Conservation (phyloP, 2,329 filamentous ascomycete genomes). For the Verticillium nonalfalfae region DNA sequence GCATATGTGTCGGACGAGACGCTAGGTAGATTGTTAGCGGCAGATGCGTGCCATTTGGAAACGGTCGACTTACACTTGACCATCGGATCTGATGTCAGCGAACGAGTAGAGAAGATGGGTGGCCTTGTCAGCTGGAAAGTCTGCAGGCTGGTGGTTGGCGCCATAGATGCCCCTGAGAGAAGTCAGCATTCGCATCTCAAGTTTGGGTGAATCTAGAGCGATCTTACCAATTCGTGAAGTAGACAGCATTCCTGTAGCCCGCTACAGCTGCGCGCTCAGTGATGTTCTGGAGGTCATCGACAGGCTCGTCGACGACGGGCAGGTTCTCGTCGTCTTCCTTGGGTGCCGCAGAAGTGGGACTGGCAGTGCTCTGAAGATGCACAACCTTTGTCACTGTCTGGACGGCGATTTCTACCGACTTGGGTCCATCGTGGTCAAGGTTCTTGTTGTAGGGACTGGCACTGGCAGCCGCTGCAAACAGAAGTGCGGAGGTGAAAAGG, state of each 20-base stretch:
- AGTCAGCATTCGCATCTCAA: background rate
- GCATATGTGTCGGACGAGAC: conserved; percentile 55
- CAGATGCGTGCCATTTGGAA: background rate
- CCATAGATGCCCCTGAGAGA: conserved; percentile 30
- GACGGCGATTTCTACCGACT: background rate
- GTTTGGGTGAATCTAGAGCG: background rate
- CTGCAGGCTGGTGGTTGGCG: conserved; percentile 54
- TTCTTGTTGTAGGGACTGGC: conserved; percentile 1
- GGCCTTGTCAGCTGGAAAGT: conserved; percentile 60
- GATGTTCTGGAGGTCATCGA: background rate
- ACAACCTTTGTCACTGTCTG: background rate
- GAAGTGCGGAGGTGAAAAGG: background rate
- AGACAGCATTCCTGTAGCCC: conserved; percentile 33
- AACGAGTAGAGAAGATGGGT: conserved; percentile 67
- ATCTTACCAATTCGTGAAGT: conserved; percentile 48
- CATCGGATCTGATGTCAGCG: conserved; percentile 36
- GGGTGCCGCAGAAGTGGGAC: background rate
- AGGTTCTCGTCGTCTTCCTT: background rate
- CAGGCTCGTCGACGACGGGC: background rate
- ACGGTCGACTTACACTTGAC: conserved; percentile 34
- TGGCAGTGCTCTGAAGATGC: background rate
- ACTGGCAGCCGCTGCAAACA: background rate
- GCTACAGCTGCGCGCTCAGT: background rate
- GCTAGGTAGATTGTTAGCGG: conserved; percentile 23
- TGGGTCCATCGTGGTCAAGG: background rate